Evolutionary conservation across 2,329 filamentous ascomycete species (phyloP).

Genomic region (Triangularia setosa): DNA sequence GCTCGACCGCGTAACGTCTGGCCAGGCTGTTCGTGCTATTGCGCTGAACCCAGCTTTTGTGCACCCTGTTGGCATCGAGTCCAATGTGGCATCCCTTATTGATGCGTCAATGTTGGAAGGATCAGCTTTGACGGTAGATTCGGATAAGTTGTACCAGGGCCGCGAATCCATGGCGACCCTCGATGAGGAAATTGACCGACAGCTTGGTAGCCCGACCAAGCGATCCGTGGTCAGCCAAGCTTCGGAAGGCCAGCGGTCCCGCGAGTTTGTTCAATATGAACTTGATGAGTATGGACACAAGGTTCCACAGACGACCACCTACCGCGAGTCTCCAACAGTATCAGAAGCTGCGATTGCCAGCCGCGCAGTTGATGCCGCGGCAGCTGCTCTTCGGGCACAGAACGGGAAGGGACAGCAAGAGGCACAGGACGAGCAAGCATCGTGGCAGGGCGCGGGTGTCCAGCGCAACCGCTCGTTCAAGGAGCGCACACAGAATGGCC

Average conservation of each 20-base stretch:
- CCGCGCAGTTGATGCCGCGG: conserved; percentile 51
- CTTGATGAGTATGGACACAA: conserved; percentile 56
- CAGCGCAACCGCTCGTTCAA: conserved; percentile 62
- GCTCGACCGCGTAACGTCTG: conserved; percentile 56
- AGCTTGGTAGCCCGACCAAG: conserved; percentile 34
- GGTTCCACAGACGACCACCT: conserved; percentile 40
- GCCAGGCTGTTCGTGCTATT: conserved; percentile 66
- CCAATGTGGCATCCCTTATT: conserved; percentile 80
- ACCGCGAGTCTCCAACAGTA: conserved; percentile 50
- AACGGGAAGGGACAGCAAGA: conserved; percentile 43
- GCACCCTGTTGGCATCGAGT: conserved; percentile 74
- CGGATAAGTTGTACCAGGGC: conserved; percentile 43
- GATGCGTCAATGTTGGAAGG: conserved; percentile 68
- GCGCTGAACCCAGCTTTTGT: conserved; percentile 74
- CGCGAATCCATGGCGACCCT: conserved; percentile 37
- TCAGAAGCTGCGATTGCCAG: conserved; percentile 56
- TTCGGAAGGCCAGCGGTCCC: conserved; percentile 38
- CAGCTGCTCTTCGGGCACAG: conserved; percentile 48
- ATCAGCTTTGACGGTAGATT: conserved; percentile 65
- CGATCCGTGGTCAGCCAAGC: conserved; percentile 37
- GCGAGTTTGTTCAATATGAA: conserved; percentile 52
- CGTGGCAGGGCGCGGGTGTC: conserved; percentile 49
- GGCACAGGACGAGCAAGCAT: conserved; percentile 32
- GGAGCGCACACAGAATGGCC: conserved; percentile 56
- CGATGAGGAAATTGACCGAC: conserved; percentile 34